These are phyloP conservation scores for Cornus controversa DNA, from an alignment of 148 eudicot species.

Conservation along the genomic window DNA sequence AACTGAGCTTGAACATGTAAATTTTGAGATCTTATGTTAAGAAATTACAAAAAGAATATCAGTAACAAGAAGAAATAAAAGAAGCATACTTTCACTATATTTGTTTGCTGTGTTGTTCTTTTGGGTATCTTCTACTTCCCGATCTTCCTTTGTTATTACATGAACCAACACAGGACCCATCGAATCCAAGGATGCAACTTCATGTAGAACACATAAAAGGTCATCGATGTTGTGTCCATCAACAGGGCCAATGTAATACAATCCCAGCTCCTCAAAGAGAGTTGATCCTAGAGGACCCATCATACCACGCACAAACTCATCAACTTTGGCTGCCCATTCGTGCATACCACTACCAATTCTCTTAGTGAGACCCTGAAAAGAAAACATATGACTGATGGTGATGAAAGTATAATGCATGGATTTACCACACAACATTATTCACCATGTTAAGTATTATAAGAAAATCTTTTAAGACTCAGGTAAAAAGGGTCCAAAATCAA, in stretches of 20 bases:
- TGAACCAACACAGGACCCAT: conserved; percentile 92
- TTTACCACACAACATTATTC: neutral
- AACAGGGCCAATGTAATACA: conserved; percentile 92
- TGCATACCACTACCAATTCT: conserved; percentile 70
- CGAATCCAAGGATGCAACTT: conserved; percentile 85
- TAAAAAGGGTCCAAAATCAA: neutral
- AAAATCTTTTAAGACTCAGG: neutral
- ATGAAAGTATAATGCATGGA: neutral
- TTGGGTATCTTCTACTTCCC: conserved; percentile 24
- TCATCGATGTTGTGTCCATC: conserved; percentile 88
- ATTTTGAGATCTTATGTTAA: neutral
- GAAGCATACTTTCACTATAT: conserved; percentile 36
- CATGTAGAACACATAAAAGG: conserved; percentile 73
- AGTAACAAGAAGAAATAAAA: neutral
- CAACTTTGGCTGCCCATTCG: conserved; percentile 97
- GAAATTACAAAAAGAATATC: neutral
- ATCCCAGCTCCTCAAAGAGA: conserved; percentile 89
- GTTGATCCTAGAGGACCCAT: conserved; percentile 89
- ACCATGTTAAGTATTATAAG: neutral
- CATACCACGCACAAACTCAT: conserved; percentile 91
- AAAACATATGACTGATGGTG: neutral
- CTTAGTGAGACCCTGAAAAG: conserved; percentile 66
- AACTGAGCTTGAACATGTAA: neutral
- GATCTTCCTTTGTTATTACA: conserved; percentile 70
- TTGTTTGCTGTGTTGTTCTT: conserved; percentile 22